Evolutionary conservation across 2,329 filamentous ascomycete species (phyloP).

Genomic region (Botrytis hyacinthi): DNA sequence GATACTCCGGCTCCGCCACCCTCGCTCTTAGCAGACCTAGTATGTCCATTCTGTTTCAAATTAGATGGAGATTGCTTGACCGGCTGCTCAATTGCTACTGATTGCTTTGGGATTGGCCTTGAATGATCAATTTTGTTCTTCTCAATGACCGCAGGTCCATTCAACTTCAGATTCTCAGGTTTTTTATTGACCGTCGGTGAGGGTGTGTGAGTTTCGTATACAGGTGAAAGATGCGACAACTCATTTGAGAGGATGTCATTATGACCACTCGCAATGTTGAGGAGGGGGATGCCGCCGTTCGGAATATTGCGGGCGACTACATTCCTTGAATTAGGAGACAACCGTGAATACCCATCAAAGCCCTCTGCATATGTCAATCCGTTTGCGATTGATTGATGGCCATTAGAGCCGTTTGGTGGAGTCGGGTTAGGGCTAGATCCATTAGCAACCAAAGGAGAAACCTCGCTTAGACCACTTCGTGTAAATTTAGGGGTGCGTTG

Average conservation of each 20-base stretch:
- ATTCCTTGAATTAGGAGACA: slow-evolving; percentile 35
- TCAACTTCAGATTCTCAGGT: slow-evolving; percentile 42
- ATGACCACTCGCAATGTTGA: slow-evolving; percentile 35
- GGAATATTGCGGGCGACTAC: slow-evolving; percentile 30
- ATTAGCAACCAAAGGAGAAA: slow-evolving; percentile 34
- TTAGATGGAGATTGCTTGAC: slow-evolving; percentile 25
- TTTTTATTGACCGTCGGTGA: slow-evolving; percentile 63
- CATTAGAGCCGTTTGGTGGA: slow-evolving; percentile 20
- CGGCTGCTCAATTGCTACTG: slow-evolving; percentile 42
- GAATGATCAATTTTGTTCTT: slow-evolving; percentile 26
- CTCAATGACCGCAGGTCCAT: slow-evolving; percentile 21
- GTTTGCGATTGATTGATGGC: slow-evolving; percentile 24
- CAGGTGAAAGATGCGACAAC: slow-evolving; percentile 60
- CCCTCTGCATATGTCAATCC: slow-evolving; percentile 27
- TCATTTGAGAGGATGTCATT: slow-evolving; percentile 34
- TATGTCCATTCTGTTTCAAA: slow-evolving; percentile 52
- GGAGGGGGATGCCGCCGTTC: slow-evolving; percentile 36
- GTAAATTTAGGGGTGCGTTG: slow-evolving; percentile 33
- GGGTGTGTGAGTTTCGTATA: slow-evolving; percentile 70
- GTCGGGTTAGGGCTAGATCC: slow-evolving; percentile 24
- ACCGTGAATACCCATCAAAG: slow-evolving; percentile 27
- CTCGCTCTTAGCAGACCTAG: slow-evolving; percentile 54
- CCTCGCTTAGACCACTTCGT: slow-evolving; percentile 24
- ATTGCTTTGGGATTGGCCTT: slow-evolving; percentile 25
- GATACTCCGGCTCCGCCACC: slow-evolving; percentile 39